Conservation (phyloP, 1,284 basidiomycete species). For the Trichosporon sp. region DNA sequence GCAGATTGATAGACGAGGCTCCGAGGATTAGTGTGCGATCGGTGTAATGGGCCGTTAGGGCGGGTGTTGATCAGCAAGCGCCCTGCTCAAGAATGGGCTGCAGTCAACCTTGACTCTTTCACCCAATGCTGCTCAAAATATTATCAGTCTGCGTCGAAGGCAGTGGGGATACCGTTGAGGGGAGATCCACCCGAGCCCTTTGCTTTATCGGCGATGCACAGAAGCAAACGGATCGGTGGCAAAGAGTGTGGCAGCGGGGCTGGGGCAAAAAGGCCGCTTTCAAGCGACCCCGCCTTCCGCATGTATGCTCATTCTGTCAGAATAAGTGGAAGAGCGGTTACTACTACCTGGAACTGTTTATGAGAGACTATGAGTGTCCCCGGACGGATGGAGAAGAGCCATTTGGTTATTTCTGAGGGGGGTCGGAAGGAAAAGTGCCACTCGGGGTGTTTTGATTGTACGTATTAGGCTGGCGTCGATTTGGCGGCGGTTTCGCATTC, state of each 20-base stretch:
- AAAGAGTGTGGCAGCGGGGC: not conserved
- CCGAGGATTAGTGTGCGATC: not conserved
- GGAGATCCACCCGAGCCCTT: not conserved
- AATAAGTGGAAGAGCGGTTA: not conserved
- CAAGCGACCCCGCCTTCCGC: not conserved
- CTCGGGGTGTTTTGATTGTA: slow-evolving; percentile 1
- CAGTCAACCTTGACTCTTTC: no score
- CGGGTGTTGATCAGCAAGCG: no score
- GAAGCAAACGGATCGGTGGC: not conserved
- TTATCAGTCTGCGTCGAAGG: not conserved
- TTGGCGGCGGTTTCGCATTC: not conserved
- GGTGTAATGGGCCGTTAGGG: not conserved
- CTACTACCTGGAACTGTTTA: not conserved
- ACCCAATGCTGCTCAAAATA: not conserved
- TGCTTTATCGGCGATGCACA: not conserved
- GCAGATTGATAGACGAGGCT: no score
- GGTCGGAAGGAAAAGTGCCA: not conserved
- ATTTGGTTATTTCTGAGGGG: not conserved
- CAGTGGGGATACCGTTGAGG: not conserved
- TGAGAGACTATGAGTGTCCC: not conserved
- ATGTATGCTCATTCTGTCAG: not conserved
- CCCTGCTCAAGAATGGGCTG: not conserved
- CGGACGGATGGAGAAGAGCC: not conserved
- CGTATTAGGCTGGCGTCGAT: not conserved
- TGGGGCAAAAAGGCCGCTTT: not conserved